Base-by-base conservation (phyloP, 192 early-diverging fungal genomes). In the Dissophora ornata region DNA sequence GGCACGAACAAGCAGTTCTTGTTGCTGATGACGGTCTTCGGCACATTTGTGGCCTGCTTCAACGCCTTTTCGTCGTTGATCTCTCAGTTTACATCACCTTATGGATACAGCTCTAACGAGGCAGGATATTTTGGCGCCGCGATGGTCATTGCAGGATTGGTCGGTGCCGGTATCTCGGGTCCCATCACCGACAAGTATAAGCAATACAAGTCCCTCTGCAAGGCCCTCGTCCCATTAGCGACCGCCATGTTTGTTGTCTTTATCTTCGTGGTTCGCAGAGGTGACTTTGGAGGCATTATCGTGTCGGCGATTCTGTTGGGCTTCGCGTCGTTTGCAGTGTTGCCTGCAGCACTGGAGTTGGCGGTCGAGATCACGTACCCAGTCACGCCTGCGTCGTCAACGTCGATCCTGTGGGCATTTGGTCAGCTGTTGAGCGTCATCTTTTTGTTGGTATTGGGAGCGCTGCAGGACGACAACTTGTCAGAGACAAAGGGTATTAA, bases 111-210 rank as follows among this genome's bases (percentile, higher is more conserved):
- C 4, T 29, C 58, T 24, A 69, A 56, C 25, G 79, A 84, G 25
- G 79, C 83, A 3, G 87, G 89, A 1, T 83, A 75, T 36, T 59
- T 88, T 34, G 89, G 83, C 7, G 82, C 80, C 0, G 79, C 79
- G 0, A 83, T 82, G 56, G 57, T 90, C 25, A 56, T 83, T n/a
- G 82, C 79, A 29, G 89, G 89, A 15, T 33, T 90, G 18, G 61
- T 89, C 16, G 78, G 84, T 28, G 83, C 89, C 4, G 62, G 73
- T 12, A 50, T 78, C 41, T 67, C 81, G 3, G 77, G 82, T 0
- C 61, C 77, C 1, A 64, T 85, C 25, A 67, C 84, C 16, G 89
- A 90, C 61, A 61, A 63, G 13, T 83, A 82, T 22, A 86, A 85
- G 52, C 61, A 54, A 16, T 86, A 90, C 67, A 81, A 73, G 19